These are phyloP conservation scores for Yamadazyma taylorii DNA, from an alignment of 1,139 yeast species.

Conservation along the genomic window DNA sequence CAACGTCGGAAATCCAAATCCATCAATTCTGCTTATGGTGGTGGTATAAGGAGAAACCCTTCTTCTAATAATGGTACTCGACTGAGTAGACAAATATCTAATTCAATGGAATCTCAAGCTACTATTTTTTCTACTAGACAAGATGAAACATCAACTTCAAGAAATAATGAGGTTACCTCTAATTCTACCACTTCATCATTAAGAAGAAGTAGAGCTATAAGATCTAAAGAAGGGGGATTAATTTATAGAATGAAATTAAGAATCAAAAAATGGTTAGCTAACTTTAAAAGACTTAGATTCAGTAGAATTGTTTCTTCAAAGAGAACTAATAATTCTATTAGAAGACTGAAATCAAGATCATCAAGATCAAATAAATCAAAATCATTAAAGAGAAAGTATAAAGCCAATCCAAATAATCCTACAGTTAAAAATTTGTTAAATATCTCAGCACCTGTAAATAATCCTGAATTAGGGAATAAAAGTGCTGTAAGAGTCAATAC, in stretches of 20 bases:
- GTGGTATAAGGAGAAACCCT: slow-evolving; percentile 3
- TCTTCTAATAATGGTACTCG: slow-evolving; percentile 3
- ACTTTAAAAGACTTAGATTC: slow-evolving; percentile 27
- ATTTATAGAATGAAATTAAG: slow-evolving; percentile 31
- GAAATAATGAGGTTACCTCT: slow-evolving; percentile 11
- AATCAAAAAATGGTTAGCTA: slow-evolving; percentile 24
- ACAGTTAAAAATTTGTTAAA: slow-evolving; percentile 12
- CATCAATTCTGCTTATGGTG: slow-evolving; percentile 8
- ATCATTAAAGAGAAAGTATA: slow-evolving; percentile 20
- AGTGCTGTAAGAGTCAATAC: slow-evolving; percentile 19
- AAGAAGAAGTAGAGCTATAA: slow-evolving; percentile 35
- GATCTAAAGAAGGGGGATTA: slow-evolving; percentile 32
- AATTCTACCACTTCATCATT: slow-evolving; percentile 20
- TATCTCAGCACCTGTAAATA: slow-evolving; percentile 29
- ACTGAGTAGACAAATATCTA: slow-evolving; percentile 27
- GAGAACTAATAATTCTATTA: slow-evolving; percentile 21
- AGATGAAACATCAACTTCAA: slow-evolving; percentile 15
- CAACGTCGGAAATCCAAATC: slow-evolving; percentile 5
- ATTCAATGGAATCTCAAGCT: slow-evolving; percentile 46
- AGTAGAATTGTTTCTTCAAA: slow-evolving; percentile 27
- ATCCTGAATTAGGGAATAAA: slow-evolving; percentile 29
- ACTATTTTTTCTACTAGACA: slow-evolving; percentile 46
- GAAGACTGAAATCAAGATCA: slow-evolving; percentile 11
- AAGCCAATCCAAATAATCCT: slow-evolving; percentile 20
- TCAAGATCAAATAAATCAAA: no score